A percentile compares a stretch with the other conserved stretches of the same genome.
phyloP scores from a whole-genome alignment of 176 grass and related monocot genomes.

The Puccinellia tenuiflora region DNA sequence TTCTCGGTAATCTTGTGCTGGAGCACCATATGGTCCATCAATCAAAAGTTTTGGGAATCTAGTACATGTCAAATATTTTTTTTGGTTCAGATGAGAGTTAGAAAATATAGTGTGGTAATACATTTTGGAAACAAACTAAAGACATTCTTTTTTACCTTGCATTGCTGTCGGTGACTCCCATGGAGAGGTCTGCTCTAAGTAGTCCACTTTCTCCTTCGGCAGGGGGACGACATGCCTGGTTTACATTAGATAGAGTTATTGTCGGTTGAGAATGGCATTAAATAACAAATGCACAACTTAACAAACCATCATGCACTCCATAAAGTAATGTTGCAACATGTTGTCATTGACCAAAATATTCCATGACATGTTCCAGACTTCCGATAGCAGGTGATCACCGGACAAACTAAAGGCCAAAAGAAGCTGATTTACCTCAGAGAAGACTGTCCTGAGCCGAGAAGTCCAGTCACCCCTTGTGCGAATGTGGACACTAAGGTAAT shows the following conservation, averaged over 20 bases:
- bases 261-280: neutral
- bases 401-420: neutral
- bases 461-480: conserved; percentile 97
- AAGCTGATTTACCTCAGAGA: conserved; percentile 65
- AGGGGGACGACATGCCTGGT: conserved; percentile 65
- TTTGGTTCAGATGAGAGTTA: neutral
- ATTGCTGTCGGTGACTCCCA: conserved; percentile 26
- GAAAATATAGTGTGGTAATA: neutral
- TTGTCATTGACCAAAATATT: neutral
- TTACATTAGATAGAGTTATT: neutral
- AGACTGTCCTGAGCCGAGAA: conserved; percentile 70
- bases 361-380: neutral
- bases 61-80: neutral
- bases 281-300: neutral
- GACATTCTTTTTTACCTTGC: conserved; percentile 24
- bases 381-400: neutral
- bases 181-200: conserved; percentile 68
- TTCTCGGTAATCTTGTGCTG: conserved; percentile 81
- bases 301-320: neutral
- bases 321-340: neutral
- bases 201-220: conserved; percentile 71
- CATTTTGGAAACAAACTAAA: neutral
- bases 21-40: conserved; percentile 89
- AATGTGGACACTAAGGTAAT: conserved; percentile 94
- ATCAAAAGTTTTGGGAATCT: conserved; percentile 84